Evolutionary conservation across 2,329 filamentous ascomycete species (phyloP).

Genomic region (Rhexocercosporidium sp.): DNA sequence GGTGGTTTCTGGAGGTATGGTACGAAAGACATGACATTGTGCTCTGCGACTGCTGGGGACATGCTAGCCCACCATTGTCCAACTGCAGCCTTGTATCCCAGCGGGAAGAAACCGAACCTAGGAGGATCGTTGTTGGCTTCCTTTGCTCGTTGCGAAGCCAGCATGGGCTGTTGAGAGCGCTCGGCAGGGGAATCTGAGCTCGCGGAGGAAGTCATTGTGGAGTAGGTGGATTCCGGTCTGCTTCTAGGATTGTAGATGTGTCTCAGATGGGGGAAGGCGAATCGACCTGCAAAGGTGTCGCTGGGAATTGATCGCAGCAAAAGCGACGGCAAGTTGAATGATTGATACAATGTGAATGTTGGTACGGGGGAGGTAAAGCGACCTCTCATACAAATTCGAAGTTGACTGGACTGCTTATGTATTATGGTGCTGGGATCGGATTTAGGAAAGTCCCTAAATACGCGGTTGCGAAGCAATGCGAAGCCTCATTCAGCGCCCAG

Average conservation of each 20-base stretch:
- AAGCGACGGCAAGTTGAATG: constrained; percentile 41
- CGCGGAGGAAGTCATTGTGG: constrained; percentile 42
- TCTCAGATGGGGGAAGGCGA: constrained; percentile 33
- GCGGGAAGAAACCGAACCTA: constrained; percentile 68
- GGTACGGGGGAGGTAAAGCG: constrained; percentile 31
- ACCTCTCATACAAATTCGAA: constrained; percentile 31
- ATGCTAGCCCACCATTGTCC: constrained; percentile 93
- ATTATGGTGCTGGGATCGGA: constrained; percentile 26
- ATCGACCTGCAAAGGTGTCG: constrained; percentile 38
- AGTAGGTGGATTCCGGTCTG: constrained; percentile 34
- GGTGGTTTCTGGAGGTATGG: constrained; percentile 80
- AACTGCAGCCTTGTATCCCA: constrained; percentile 90
- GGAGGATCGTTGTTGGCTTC: constrained; percentile 39
- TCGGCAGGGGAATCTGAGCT: constrained; percentile 41
- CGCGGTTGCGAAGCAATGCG: constrained; percentile 15
- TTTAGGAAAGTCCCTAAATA: constrained; percentile 26
- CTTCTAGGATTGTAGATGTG: constrained; percentile 38
- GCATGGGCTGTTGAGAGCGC: constrained; percentile 50
- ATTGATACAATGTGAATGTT: constrained; percentile 44
- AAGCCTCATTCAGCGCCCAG: not conserved
- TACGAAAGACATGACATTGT: constrained; percentile 83
- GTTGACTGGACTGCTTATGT: constrained; percentile 15
- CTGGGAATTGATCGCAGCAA: constrained; percentile 39
- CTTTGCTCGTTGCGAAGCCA: constrained; percentile 53
- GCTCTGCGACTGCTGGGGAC: constrained; percentile 84